phyloP scores from a whole-genome alignment of 176 grass and related monocot species.

The Dendrocalamus sinicus region DNA sequence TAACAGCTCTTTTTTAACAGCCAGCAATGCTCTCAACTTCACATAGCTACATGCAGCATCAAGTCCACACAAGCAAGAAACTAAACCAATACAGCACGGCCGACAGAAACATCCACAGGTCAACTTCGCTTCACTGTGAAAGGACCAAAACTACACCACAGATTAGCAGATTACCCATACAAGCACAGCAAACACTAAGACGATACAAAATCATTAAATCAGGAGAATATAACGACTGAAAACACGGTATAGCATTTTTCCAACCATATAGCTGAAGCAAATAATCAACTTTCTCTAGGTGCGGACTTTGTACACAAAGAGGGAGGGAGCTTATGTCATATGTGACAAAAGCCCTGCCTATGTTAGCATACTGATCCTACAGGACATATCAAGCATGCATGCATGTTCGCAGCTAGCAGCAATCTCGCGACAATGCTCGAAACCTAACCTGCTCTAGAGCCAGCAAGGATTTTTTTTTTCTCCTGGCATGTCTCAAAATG shows the following conservation, averaged over 20 bases:
- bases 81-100: background rate
- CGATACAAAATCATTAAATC: background rate
- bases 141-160: background rate
- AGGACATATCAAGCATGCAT: constrained; percentile 54
- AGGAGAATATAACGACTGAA: background rate
- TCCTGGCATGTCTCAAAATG: constrained; percentile 56
- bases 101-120: background rate
- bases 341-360: constrained; percentile 65
- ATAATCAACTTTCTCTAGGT: constrained; percentile 66
- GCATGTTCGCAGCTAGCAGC: constrained; percentile 44
- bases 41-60: background rate
- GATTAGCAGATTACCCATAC: background rate
- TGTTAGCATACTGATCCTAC: constrained; percentile 64
- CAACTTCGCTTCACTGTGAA: background rate
- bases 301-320: constrained; percentile 52
- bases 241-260: constrained; percentile 2
- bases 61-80: background rate
- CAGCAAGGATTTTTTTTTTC: constrained; percentile 48
- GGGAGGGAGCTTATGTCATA: constrained; percentile 56
- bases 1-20: background rate
- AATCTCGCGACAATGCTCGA: constrained; percentile 51
- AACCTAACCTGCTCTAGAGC: constrained; percentile 60
- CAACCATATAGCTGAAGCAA: no score
- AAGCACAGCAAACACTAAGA: background rate
- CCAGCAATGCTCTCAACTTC: background rate